These are phyloP conservation scores for Ogataea ganodermae DNA, from an alignment of 805 yeast genomes.

Conservation along the genomic window DNA sequence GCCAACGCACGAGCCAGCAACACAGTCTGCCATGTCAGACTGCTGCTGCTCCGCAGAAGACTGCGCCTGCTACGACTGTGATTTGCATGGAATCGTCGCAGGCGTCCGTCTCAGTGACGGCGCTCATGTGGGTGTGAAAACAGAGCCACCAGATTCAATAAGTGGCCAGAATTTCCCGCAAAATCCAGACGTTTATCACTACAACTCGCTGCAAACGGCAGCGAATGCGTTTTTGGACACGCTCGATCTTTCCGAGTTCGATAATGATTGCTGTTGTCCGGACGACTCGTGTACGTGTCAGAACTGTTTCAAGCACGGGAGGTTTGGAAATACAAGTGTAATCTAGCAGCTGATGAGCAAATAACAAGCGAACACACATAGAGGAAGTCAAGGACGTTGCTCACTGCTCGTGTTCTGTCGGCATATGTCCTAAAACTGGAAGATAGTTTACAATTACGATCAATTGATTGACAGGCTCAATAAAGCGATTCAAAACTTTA, in stretches of 20 bases:
- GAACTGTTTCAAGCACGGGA: slow-evolving; percentile 37
- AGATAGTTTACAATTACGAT: no score
- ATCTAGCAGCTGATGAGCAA: no score
- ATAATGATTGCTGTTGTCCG: slow-evolving; percentile 34
- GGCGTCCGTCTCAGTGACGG: slow-evolving; percentile 36
- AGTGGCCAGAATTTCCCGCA: neutral
- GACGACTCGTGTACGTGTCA: slow-evolving; percentile 34
- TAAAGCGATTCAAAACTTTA: no score
- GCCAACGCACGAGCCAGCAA: neutral
- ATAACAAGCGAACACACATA: no score
- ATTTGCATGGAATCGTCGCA: slow-evolving; percentile 34
- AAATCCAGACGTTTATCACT: neutral
- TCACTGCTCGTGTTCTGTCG: no score
- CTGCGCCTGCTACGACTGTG: slow-evolving; percentile 39
- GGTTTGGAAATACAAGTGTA: slow-evolving; percentile 21
- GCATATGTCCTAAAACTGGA: no score
- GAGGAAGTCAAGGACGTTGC: no score
- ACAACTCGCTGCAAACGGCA: slow-evolving; percentile 13
- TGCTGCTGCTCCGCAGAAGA: slow-evolving; percentile 36
- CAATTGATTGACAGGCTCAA: no score
- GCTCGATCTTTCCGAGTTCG: slow-evolving; percentile 25
- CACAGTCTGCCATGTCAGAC: slow-evolving; percentile 16
- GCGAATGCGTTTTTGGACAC: slow-evolving; percentile 26
- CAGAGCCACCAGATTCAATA: neutral
- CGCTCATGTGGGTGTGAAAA: slow-evolving; percentile 18